Evolutionary conservation across 768 basidiomycete genomes (phyloP).

Genomic region (Mycena sanguinolenta): DNA sequence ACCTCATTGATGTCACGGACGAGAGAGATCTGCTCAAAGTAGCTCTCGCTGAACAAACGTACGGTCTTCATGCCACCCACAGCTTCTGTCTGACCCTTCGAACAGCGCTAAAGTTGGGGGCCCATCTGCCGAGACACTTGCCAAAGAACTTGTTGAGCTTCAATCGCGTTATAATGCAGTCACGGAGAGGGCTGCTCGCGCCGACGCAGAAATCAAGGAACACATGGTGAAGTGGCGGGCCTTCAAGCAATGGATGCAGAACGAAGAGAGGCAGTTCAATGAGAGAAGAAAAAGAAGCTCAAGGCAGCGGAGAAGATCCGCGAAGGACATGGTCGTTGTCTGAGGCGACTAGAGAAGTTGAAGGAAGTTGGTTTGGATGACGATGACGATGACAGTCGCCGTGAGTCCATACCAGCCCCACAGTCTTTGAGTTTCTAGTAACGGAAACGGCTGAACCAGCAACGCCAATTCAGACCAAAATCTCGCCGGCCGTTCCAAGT

Average conservation of each 20-base stretch:
- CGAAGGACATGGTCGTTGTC: slow-evolving; percentile 35
- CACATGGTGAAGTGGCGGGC: slow-evolving; percentile 55
- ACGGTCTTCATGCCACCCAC: neutral
- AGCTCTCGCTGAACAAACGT: slow-evolving; percentile 20
- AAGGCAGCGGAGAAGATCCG: slow-evolving; percentile 46
- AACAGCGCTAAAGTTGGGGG: slow-evolving; percentile 11
- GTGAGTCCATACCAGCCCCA: slow-evolving; percentile 8
- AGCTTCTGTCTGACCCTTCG: neutral
- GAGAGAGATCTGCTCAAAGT: slow-evolving; percentile 24
- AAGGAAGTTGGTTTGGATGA: slow-evolving; percentile 26
- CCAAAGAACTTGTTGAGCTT: slow-evolving; percentile 33
- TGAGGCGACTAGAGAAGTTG: slow-evolving; percentile 39
- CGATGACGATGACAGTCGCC: slow-evolving; percentile 12
- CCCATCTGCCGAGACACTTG: slow-evolving; percentile 28
- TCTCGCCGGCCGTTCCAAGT: slow-evolving; percentile 27
- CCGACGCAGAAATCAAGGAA: slow-evolving; percentile 63
- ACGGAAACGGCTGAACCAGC: neutral
- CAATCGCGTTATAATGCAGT: neutral
- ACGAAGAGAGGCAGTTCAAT: slow-evolving; percentile 47
- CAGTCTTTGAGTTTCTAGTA: neutral
- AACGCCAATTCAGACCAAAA: slow-evolving; percentile 7
- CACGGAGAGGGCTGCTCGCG: slow-evolving; percentile 49
- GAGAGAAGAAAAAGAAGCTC: slow-evolving; percentile 44
- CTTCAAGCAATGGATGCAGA: slow-evolving; percentile 59
- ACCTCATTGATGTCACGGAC: slow-evolving; percentile 57